A percentile compares a stretch with the other conserved stretches of the same genome.
These are phyloP conservation scores for Favolaschia claudopus DNA, from an alignment of 768 basidiomycete genomes.

Conservation along the genomic window DNA sequence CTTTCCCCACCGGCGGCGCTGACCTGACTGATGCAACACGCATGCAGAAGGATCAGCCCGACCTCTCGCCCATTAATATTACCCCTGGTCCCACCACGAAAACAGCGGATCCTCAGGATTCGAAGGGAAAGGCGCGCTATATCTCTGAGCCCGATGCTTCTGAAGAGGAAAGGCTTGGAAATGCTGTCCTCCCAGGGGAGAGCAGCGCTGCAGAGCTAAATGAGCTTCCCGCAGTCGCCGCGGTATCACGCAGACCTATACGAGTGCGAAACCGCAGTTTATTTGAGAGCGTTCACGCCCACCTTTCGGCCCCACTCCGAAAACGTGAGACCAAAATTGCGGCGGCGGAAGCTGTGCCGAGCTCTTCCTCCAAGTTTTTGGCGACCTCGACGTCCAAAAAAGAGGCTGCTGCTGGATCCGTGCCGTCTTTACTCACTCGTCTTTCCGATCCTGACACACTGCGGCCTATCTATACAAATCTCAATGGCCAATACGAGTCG, in stretches of 20 bases:
- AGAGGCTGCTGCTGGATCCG: background rate
- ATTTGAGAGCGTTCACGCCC: conserved; percentile 26
- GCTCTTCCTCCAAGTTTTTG: background rate
- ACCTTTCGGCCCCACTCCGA: conserved; percentile 13
- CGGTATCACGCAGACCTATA: conserved; percentile 3
- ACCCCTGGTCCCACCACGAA: conserved; percentile 1
- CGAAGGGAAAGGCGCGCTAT: conserved; percentile 14
- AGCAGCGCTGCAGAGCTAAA: too few relatives aligned
- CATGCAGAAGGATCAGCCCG: background rate
- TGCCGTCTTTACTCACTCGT: conserved; percentile 34
- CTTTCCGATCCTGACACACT: conserved; percentile 30
- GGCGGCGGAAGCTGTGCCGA: background rate
- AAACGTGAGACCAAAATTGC: conserved; percentile 10
- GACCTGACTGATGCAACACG: background rate
- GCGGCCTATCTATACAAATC: background rate
- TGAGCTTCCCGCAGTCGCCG: background rate
- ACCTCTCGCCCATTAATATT: background rate
- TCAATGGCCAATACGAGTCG: too few relatives aligned
- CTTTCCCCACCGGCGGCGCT: too few relatives aligned
- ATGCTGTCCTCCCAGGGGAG: background rate
- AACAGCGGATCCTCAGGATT: conserved; percentile 1
- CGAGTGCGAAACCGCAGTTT: conserved; percentile 19
- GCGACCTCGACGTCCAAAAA: background rate
- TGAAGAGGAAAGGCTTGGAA: background rate
- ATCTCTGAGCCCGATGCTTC: background rate